Percentiles rank a stretch among this genome's conserved stretches.
Evolutionary conservation across 202 grass and related monocot genomes (phyloP).

Genomic region (Elaeis oleifera): DNA sequence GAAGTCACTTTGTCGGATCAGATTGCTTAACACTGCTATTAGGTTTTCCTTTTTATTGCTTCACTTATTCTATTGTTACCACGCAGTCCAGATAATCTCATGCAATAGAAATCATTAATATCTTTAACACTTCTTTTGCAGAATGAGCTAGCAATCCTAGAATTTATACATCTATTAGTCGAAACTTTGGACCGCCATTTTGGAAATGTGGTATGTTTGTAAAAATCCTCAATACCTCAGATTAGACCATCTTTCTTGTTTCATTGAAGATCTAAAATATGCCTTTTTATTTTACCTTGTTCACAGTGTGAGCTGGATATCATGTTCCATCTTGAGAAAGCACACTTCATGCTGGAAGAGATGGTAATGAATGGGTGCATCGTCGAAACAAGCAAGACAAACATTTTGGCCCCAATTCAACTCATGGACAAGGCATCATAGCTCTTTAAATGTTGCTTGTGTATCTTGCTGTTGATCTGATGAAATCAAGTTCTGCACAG

Average conservation of each 20-base stretch:
- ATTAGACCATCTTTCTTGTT: no score
- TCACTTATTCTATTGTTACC: background rate
- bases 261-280: no score
- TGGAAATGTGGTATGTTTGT: conserved; percentile 75
- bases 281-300: background rate
- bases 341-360: conserved; percentile 98
- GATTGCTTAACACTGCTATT: no score
- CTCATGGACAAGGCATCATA: conserved; percentile 87
- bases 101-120: background rate
- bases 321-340: conserved; percentile 95
- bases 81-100: no score
- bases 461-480: no score
- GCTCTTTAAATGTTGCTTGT: background rate
- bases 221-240: no score
- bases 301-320: conserved; percentile 81
- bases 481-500: no score
- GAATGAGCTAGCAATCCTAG: conserved; percentile 93
- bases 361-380: conserved; percentile 99
- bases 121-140: conserved; percentile 24
- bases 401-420: conserved; percentile 78
- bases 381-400: conserved; percentile 89
- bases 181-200: conserved; percentile 94
- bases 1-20: no score
- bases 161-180: conserved; percentile 96
- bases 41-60: no score